Percentiles rank a stretch among this genome's conserved stretches.
Evolutionary conservation across 257 asterid genomes (phyloP).

Genomic region (Solanum paucissectum): DNA sequence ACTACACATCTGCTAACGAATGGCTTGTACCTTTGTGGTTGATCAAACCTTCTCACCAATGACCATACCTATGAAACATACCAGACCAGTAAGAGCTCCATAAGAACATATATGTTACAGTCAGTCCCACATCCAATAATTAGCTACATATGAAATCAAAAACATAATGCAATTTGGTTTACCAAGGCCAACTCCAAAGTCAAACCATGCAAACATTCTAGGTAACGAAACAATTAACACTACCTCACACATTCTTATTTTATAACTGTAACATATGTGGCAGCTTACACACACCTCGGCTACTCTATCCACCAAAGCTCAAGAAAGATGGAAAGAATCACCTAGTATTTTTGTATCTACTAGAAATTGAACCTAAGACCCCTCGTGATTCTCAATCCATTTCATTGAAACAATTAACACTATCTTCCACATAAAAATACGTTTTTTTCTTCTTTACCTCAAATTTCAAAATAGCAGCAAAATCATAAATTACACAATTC

Average conservation of each 20-base stretch:
- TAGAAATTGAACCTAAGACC: not conserved
- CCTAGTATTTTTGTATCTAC: not conserved
- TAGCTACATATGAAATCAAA: not conserved
- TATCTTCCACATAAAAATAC: not conserved
- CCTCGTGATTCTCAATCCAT: not conserved
- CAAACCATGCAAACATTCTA: not conserved
- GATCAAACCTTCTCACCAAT: slow-evolving; percentile 13
- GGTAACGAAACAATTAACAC: not conserved
- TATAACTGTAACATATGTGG: not conserved
- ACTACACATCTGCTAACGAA: slow-evolving; percentile 3
- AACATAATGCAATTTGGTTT: not conserved
- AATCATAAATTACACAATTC: not conserved
- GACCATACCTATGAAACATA: slow-evolving; percentile 5
- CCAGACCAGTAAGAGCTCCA: not conserved
- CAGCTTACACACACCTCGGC: not conserved
- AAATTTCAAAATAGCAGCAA: not conserved
- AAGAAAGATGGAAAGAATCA: not conserved
- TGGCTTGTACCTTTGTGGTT: slow-evolving; percentile 13
- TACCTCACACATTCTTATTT: not conserved
- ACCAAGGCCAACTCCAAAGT: not conserved
- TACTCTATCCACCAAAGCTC: not conserved
- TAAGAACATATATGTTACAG: not conserved
- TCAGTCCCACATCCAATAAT: not conserved
- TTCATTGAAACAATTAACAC: not conserved
- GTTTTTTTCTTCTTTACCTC: not conserved